A percentile compares a stretch with the other conserved stretches of the same genome.
Conservation (phyloP, 805 yeast genomes). For the Candida succiphila region DNA sequence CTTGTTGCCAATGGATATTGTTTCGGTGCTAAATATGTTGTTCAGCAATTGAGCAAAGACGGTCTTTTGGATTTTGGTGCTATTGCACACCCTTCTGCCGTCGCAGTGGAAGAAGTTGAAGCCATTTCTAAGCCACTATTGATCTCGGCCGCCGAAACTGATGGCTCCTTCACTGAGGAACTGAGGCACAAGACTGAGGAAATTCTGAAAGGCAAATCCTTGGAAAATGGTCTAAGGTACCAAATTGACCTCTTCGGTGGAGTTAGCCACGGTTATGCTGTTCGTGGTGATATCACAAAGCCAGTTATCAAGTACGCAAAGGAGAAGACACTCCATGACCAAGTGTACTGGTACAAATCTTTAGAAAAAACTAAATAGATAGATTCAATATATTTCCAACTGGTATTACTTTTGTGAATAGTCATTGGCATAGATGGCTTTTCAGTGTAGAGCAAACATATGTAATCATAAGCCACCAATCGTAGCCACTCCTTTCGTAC, state of each 20-base stretch:
- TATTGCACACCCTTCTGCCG: conserved; percentile 80
- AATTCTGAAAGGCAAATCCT: too few relatives aligned
- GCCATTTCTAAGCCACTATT: conserved; percentile 50
- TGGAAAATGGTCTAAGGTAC: conserved; percentile 39
- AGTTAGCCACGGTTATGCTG: conserved; percentile 69
- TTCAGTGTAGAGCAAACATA: too few relatives aligned
- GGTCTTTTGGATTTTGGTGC: conserved; percentile 46
- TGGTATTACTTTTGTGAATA: too few relatives aligned
- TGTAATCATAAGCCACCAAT: too few relatives aligned
- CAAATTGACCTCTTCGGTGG: conserved; percentile 54
- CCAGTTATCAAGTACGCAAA: conserved; percentile 52
- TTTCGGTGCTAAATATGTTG: conserved; percentile 68
- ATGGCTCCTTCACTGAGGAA: conserved; percentile 52
- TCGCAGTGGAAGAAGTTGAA: conserved; percentile 53
- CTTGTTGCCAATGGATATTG: conserved; percentile 69
- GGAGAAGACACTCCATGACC: conserved; percentile 49
- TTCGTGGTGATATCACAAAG: conserved; percentile 57
- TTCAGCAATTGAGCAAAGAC: conserved; percentile 37
- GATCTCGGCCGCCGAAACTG: conserved; percentile 73
- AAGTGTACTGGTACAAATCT: conserved; percentile 24
- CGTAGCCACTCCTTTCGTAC: too few relatives aligned
- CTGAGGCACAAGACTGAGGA: conserved; percentile 53
- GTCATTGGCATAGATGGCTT: too few relatives aligned
- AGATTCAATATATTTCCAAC: too few relatives aligned
- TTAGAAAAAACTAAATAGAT: conserved; percentile 6